Base-by-base conservation (phyloP, 495 filamentous ascomycete genomes). In the Annulohypoxylon bovei region DNA sequence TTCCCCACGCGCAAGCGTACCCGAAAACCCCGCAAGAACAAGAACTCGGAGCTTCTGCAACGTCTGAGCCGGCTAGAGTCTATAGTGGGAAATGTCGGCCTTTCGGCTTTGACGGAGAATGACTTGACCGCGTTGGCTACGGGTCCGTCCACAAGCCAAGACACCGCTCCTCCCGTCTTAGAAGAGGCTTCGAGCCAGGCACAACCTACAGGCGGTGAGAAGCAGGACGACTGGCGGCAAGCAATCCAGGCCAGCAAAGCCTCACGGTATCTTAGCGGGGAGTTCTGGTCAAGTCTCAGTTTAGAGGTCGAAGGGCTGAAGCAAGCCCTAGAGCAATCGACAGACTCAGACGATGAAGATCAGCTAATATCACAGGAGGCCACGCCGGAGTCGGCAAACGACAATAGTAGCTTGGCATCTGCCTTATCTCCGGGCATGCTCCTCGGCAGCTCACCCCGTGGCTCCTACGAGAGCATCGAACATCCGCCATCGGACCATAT, bases 211-310 rank as follows among this genome's bases (percentile, higher is more conserved):
- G 12, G 32, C 25, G 16, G 47, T 42, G 42, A 55, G 9, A 52
- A 71, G 54, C 50, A 73, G 50, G 47, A 65, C 6, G 39, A 65
- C 23, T 59, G 70, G 53, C 64, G 49, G 56, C 62, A 68, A 32
- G 52, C 57, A 37, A 67, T 72, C 52, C 70, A 67, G 33, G 50
- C 67, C 20, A 73, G 72, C 46, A 71, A 67, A 16, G 71, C 76
- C 11, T 72, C 75, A 1, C 84, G 87, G 67, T 95, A 95, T 79
- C 85, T 95, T 47, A 92, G 90, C 69, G 91, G 88, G 71, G 88
- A 89, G 32, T 91, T 94, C 62, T 95, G 92, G 92, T 87, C 88
- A 14, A 91, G 87, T 71, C 80, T 95, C 37, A 89, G 88, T 56
- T 86, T 89, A 59, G 91, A 95, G 81, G 91, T 84, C 69, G 78